phyloP scores from a whole-genome alignment of 768 basidiomycete species.

The Clitopilus hobsonii region DNA sequence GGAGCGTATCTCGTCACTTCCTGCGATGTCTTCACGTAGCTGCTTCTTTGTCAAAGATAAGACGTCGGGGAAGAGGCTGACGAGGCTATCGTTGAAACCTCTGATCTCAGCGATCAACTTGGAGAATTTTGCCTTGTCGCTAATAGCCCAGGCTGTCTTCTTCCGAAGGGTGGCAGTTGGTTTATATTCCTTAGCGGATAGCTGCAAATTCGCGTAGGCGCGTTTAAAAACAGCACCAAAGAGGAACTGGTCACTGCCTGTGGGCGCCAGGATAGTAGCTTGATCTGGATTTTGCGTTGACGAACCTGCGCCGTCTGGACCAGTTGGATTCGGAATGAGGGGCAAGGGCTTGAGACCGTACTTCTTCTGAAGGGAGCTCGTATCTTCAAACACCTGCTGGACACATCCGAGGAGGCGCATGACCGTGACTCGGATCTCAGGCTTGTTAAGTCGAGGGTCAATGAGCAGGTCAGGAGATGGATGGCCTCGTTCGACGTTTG shows the following conservation, averaged over 20 bases:
- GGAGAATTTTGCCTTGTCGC: background rate
- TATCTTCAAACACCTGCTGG: background rate
- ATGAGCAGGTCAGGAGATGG: background rate
- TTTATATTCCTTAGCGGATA: background rate
- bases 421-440: background rate
- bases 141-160: background rate
- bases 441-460: background rate
- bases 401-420: background rate
- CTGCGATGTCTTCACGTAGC: background rate
- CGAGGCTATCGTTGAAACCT: background rate
- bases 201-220: background rate
- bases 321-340: background rate
- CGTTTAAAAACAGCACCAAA: background rate
- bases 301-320: background rate
- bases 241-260: background rate
- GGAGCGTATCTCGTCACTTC: background rate
- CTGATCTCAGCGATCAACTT: background rate
- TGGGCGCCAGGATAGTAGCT: background rate
- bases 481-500: background rate
- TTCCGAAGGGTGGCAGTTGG: background rate
- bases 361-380: background rate
- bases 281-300: background rate
- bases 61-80: conserved; percentile 1
- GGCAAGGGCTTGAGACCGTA: background rate
- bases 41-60: background rate